Conservation (phyloP, 2,329 filamentous ascomycete genomes). For the Diaporthe citriasiana region DNA sequence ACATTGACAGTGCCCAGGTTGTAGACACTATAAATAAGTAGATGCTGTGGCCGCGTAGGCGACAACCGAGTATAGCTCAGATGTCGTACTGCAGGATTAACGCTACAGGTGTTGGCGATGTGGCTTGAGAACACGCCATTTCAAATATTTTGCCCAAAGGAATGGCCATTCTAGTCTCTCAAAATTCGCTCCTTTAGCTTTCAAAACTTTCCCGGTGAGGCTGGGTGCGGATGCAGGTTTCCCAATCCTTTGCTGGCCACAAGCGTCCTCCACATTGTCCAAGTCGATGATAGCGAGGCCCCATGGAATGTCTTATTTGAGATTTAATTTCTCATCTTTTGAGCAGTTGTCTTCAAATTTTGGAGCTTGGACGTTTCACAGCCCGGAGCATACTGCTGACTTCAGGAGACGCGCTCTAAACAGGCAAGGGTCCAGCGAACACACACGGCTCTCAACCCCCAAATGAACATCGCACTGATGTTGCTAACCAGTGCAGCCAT, state of each 20-base stretch:
- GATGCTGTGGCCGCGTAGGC: too few species aligned
- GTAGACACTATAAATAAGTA: too few species aligned
- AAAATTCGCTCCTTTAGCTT: neutral
- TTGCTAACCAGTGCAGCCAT: too few species aligned
- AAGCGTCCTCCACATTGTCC: neutral
- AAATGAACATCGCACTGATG: neutral
- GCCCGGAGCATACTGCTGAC: neutral
- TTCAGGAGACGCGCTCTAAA: neutral
- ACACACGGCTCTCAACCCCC: neutral
- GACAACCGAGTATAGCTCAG: too few species aligned
- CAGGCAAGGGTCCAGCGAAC: neutral
- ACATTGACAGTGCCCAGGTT: too few species aligned
- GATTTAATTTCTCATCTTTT: neutral
- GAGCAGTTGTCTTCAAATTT: neutral
- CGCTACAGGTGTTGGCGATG: neutral
- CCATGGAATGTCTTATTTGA: neutral
- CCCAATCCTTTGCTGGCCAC: neutral
- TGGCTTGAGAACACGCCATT: neutral
- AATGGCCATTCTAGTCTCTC: neutral
- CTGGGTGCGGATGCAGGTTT: neutral
- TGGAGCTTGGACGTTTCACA: neutral
- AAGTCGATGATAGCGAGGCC: neutral
- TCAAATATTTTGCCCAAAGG: neutral
- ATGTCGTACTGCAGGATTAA: neutral
- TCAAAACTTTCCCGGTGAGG: neutral